Evolutionary conservation across 1,284 basidiomycete genomes (phyloP).

Genomic region (Cutaneotrichosporon daszewskae): DNA sequence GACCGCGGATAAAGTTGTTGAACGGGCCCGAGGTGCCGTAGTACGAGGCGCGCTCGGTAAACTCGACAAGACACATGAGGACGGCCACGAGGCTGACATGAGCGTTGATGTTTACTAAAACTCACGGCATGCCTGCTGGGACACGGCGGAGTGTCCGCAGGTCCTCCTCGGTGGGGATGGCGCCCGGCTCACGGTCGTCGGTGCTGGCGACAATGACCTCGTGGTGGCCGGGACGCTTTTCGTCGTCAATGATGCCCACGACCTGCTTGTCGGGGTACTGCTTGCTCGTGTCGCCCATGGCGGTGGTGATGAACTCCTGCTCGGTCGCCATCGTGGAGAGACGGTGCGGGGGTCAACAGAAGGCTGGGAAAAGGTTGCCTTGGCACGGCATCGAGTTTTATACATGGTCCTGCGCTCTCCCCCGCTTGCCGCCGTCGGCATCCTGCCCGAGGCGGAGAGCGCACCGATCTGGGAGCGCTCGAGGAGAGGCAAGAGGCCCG

Average conservation of each 20-base stretch:
- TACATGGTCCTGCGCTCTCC: no score
- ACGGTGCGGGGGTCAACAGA: constrained; percentile 90
- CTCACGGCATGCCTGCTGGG: not conserved
- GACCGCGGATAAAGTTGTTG: constrained; percentile 30
- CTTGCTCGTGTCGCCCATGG: not conserved
- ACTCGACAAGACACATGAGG: constrained; percentile 42
- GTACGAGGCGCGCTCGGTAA: constrained; percentile 38
- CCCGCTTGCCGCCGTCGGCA: constrained; percentile 91
- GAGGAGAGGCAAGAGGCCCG: no score
- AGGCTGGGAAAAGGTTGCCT: no score
- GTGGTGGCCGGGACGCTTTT: not conserved
- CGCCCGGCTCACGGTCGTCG: constrained; percentile 2
- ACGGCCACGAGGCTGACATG: constrained; percentile 4
- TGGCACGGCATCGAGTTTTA: no score
- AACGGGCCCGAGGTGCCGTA: constrained; percentile 15
- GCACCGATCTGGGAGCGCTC: no score
- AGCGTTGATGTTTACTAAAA: not conserved
- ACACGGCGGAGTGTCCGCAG: constrained; percentile 2
- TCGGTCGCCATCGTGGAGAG: constrained; percentile 93
- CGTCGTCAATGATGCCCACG: no score
- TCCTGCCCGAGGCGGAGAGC: constrained; percentile 87
- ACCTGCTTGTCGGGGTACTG: not conserved
- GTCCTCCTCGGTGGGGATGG: constrained; percentile 15
- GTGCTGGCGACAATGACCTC: not conserved
- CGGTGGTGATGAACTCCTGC: constrained; percentile 60